A percentile compares a stretch with the other conserved stretches of the same genome.
Evolutionary conservation across 2,329 filamentous ascomycete species (phyloP).

Genomic region (Cordyceps pruinosa): DNA sequence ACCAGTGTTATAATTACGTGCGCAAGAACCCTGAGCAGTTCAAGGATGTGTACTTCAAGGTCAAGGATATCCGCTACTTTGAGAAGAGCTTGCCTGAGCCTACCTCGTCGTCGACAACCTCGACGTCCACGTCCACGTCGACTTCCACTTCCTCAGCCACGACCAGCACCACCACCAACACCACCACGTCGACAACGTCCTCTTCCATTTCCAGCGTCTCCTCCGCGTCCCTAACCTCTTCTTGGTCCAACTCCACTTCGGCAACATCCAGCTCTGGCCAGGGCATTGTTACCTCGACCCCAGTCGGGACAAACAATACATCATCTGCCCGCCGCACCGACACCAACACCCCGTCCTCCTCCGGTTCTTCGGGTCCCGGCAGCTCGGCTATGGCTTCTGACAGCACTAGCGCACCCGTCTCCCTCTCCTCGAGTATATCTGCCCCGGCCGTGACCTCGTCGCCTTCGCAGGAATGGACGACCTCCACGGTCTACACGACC

Average conservation of each 20-base stretch:
- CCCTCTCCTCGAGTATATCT: not conserved
- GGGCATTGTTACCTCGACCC: not conserved
- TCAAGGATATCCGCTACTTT: constrained; percentile 36
- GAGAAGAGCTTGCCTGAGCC: constrained; percentile 14
- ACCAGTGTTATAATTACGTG: constrained; percentile 32
- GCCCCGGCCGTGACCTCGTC: not conserved
- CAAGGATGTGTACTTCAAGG: constrained; percentile 35
- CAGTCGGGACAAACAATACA: not conserved
- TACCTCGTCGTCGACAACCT: constrained; percentile 20
- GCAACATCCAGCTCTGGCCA: constrained; percentile 12
- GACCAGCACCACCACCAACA: not conserved
- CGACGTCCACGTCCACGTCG: constrained; percentile 6
- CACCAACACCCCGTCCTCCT: not conserved
- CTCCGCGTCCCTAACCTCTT: not conserved
- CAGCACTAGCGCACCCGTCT: not conserved
- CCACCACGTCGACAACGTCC: not conserved
- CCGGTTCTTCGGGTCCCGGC: not conserved
- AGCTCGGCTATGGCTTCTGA: too few species aligned
- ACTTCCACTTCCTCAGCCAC: not conserved
- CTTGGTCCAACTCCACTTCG: not conserved
- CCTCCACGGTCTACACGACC: constrained; percentile 25
- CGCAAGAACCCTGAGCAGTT: constrained; percentile 29
- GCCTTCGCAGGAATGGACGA: constrained; percentile 14
- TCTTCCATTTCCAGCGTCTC: not conserved
- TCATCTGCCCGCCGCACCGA: not conserved